Base-by-base conservation (phyloP, 306 rosid genomes). In the Cyamopsis tetragonoloba region DNA sequence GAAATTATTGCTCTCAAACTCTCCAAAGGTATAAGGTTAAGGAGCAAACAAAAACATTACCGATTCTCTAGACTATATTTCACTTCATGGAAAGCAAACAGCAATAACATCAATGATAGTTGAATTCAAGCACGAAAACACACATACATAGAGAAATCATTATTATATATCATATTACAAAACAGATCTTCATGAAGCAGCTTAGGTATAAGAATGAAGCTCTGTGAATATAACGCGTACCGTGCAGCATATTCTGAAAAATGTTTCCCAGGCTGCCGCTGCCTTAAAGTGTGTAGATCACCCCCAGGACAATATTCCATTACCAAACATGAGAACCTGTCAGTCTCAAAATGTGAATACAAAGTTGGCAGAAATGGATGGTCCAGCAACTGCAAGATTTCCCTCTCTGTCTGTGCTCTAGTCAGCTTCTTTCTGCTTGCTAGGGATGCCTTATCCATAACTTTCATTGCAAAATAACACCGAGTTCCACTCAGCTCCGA, bases 281-380 rank as follows among this genome's bases (percentile, higher is more conserved):
- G 99, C 89, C 99, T 90, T 75, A 93, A 77, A 75, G 96, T 86
- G 86, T 93, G 99, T 62, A 93, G 78, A 82, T 93, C 99, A 62
- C 99, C 99, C 1, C 99, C 99, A 2, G 99, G 97, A 77, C 99
- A 93, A 81, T 87, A 93, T 70, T 93, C 99, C 99, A 93, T 93
- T 20, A 93, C 99, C 80, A 93, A 86, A 82, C 99, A 93, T 49
- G 90, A 84, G 82, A 93, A 93, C 44, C 99, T 78, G 56, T 93
- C 99, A 0, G 99, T 93, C 86, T 93, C 99, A 69, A 93, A 93
- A 88, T 93, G 97, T 2, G 99, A 84, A 77, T 93, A 93, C 78
- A 93, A 74, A 57, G 99, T 93, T 31, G 99, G 99, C 37, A 93
- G 89, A 80, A 93, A 93, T 61, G 99, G 99, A 77, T 93, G 99